Conservation (phyloP, 345 rosid genomes). For the Linum lewisii region DNA sequence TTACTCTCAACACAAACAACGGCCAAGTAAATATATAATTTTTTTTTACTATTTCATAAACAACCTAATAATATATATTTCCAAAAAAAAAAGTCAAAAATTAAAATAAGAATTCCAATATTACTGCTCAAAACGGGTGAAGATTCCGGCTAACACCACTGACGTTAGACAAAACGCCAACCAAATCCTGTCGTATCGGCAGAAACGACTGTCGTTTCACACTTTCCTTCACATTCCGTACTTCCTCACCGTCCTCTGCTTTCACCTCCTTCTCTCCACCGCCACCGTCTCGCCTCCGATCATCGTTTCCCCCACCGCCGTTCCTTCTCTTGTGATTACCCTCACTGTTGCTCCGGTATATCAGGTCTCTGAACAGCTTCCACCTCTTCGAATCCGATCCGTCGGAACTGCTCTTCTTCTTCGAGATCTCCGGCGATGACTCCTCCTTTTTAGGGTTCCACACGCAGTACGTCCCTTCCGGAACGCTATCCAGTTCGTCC, state of each 20-base stretch:
- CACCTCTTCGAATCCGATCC: neutral
- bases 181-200: constrained; percentile 46
- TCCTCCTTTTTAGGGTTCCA: neutral
- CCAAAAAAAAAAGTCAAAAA: too few species aligned
- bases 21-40: too few species aligned
- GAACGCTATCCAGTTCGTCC: neutral
- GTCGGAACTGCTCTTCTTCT: neutral
- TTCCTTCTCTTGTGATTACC: constrained; percentile 16
- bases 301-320: constrained; percentile 2
- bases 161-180: constrained; percentile 37
- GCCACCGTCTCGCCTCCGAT: neutral
- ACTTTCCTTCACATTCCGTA: constrained; percentile 14
- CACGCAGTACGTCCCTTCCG: constrained; percentile 3
- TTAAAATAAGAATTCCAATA: neutral
- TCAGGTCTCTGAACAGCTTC: neutral
- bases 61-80: too few species aligned
- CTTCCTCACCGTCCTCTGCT: neutral
- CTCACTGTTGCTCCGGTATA: neutral
- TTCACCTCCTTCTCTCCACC: constrained; percentile 4
- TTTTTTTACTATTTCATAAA: too few species aligned
- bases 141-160: constrained; percentile 45
- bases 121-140: constrained; percentile 41
- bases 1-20: too few species aligned
- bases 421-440: neutral
- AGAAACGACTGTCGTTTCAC: constrained; percentile 35